Base-by-base conservation (phyloP, 2,329 filamentous ascomycete species). In the Pochonia chlamydosporia region DNA sequence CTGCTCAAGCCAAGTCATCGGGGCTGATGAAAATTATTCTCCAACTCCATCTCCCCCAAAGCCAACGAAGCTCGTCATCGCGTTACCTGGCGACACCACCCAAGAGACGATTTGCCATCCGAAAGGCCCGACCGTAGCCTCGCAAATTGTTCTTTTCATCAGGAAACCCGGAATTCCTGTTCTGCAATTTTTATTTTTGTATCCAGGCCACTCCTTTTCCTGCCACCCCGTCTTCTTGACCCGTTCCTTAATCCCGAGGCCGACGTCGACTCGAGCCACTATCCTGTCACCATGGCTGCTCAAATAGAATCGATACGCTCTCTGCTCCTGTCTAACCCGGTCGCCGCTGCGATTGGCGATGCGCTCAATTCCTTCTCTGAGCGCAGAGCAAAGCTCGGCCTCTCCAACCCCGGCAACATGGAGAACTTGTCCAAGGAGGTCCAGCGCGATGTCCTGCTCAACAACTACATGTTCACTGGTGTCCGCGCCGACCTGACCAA, bases 401-500 rank as follows among this genome's bases (percentile, higher is more conserved):
- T 99, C 58, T 79, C 85, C 57, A 97, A 97, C 71, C 93, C 93
- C 35, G 93, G 93, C 60, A 91, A 87, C 44, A 84, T 96, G 57
- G 93, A 99, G 71, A 84, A 84, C 63, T 84, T 96, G 66, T 81
- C 87, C 58, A 85, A 87, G 66, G 93, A 99, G 75, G 90, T 96
- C 53, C 86, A 95, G 74, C 90, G 91, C 71, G 91, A 96, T 79
- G 91, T 96, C 59, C 85, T 97, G 66, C 82, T 96, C 62, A 93
- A 86, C 73, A 96, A 96, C 76, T 87, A 89, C 69, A 95, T 93
- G 83, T 97, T 99, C 76, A 87, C 89, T 39, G 93, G 93, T 62
- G 80, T 99, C 68, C 88, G 92, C 65, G 95, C 92, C 67, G 93
- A 99, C 70, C 76, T 97, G 66, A 96, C 90, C 66, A 97, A 96